Percentiles rank a stretch among this genome's conserved stretches.
These are phyloP conservation scores for Sporothrix inflata DNA, from an alignment of 2,329 filamentous ascomycete species.

Conservation along the genomic window DNA sequence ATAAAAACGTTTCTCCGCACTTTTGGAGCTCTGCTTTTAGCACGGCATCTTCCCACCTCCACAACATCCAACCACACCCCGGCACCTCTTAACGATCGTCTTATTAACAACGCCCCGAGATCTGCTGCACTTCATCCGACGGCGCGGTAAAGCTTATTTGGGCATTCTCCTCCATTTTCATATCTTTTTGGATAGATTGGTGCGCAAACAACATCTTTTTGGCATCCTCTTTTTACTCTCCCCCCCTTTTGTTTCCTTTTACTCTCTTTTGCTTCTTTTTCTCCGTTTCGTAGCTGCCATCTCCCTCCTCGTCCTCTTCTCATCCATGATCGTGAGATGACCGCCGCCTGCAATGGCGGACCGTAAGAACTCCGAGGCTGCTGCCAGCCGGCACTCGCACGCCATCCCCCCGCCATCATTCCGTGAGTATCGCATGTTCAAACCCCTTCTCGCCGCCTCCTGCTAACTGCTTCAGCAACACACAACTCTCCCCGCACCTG, in stretches of 20 bases:
- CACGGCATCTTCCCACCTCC: conserved; percentile 3
- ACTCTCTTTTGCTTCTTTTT: not conserved
- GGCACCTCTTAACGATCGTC: not conserved
- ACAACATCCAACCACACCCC: not conserved
- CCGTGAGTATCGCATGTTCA: conserved; percentile 41
- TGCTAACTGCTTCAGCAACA: conserved; percentile 50
- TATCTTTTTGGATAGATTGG: not conserved
- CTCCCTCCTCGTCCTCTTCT: not conserved
- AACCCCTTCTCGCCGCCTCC: no score
- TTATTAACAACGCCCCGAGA: not conserved
- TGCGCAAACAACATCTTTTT: not conserved
- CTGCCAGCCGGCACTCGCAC: conserved; percentile 48
- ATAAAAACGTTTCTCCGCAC: conserved; percentile 20
- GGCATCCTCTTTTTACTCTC: not conserved
- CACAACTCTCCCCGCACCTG: conserved; percentile 82
- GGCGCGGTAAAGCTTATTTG: not conserved
- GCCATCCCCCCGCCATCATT: conserved; percentile 55
- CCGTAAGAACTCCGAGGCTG: conserved; percentile 51
- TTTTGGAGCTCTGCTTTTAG: not conserved
- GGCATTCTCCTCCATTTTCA: not conserved
- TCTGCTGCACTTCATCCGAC: not conserved
- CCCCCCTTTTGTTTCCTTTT: not conserved
- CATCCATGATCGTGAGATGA: conserved; percentile 17
- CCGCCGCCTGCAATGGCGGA: conserved; percentile 45
- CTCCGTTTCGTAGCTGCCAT: not conserved